Conservation (phyloP, 2,329 filamentous ascomycete species). For the Fusarium incarnatum region DNA sequence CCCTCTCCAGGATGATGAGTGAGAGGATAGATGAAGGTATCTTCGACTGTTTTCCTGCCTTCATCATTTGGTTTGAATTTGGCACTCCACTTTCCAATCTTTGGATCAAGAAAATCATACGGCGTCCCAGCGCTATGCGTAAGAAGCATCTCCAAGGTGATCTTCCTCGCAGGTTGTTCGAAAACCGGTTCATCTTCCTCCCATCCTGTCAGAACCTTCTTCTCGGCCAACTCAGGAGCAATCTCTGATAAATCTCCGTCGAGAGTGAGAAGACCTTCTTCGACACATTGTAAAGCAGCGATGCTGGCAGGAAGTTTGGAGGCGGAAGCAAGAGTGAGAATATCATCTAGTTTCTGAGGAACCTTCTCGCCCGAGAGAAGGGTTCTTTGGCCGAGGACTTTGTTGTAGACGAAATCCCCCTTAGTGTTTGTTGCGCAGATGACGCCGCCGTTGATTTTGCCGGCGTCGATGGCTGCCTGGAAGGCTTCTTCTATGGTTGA, state of each 20-base stretch:
- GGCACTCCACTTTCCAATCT: conserved; percentile 51
- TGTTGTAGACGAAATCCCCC: conserved; percentile 55
- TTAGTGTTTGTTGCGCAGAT: conserved; percentile 55
- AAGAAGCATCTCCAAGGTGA: conserved; percentile 64
- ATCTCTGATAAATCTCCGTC: conserved; percentile 58
- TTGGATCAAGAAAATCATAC: conserved; percentile 58
- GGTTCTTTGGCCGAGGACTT: conserved; percentile 54
- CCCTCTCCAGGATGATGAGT: conserved; percentile 61
- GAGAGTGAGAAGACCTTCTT: conserved; percentile 61
- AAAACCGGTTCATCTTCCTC: conserved; percentile 55
- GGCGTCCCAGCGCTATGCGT: conserved; percentile 62
- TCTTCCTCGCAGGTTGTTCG: conserved; percentile 49
- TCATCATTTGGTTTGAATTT: conserved; percentile 43
- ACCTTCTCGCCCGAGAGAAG: conserved; percentile 55
- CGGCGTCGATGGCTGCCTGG: conserved; percentile 56
- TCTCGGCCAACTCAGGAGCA: conserved; percentile 60
- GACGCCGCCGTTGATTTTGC: conserved; percentile 58
- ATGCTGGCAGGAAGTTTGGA: conserved; percentile 63
- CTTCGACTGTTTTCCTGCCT: conserved; percentile 52
- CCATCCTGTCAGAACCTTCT: conserved; percentile 62
- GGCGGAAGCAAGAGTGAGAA: conserved; percentile 53
- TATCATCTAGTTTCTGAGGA: conserved; percentile 52
- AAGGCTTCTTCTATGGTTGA: conserved; percentile 53
- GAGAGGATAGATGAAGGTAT: conserved; percentile 59
- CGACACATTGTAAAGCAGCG: conserved; percentile 65